Evolutionary conservation across 805 yeast genomes (phyloP).

Genomic region (Teunomyces funiuensis): DNA sequence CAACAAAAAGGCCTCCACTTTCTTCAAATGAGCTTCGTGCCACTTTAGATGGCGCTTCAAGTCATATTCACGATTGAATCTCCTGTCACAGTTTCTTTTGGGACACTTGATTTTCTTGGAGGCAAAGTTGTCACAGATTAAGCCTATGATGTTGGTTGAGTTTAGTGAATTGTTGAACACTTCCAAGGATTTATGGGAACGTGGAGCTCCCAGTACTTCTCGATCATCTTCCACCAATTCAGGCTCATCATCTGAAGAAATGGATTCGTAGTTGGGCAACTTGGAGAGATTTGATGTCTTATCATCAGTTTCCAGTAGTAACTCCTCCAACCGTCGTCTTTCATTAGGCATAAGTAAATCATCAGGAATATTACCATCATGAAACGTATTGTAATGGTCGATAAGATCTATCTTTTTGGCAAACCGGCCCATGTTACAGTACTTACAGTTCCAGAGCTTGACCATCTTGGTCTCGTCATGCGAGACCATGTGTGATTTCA

Average conservation of each 20-base stretch:
- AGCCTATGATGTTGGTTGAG: slow-evolving; percentile 28
- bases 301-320: slow-evolving; percentile 17
- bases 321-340: slow-evolving; percentile 18
- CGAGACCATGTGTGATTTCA: slow-evolving; percentile 66
- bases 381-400: slow-evolving; percentile 54
- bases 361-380: slow-evolving; percentile 40
- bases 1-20: slow-evolving; percentile 29
- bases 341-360: slow-evolving; percentile 29
- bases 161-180: slow-evolving; percentile 5
- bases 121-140: slow-evolving; percentile 38
- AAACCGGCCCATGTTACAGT: slow-evolving; percentile 50
- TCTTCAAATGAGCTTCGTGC: slow-evolving; percentile 43
- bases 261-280: slow-evolving; percentile 6
- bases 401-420: slow-evolving; percentile 57
- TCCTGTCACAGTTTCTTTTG: slow-evolving; percentile 50
- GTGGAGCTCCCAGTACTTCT: slow-evolving; percentile 4
- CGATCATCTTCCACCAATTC: slow-evolving; percentile 7
- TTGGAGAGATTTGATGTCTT: slow-evolving; percentile 8
- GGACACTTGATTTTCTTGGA: slow-evolving; percentile 45
- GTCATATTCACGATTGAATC: slow-evolving; percentile 51
- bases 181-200: slow-evolving; percentile 8
- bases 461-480: slow-evolving; percentile 56
- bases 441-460: slow-evolving; percentile 67
- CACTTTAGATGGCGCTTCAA: slow-evolving; percentile 50
- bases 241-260: slow-evolving; percentile 10